Percentiles rank a stretch among this genome's conserved stretches.
These are phyloP conservation scores for Coffea eugenioides DNA, from an alignment of 257 asterid species.

Conservation along the genomic window DNA sequence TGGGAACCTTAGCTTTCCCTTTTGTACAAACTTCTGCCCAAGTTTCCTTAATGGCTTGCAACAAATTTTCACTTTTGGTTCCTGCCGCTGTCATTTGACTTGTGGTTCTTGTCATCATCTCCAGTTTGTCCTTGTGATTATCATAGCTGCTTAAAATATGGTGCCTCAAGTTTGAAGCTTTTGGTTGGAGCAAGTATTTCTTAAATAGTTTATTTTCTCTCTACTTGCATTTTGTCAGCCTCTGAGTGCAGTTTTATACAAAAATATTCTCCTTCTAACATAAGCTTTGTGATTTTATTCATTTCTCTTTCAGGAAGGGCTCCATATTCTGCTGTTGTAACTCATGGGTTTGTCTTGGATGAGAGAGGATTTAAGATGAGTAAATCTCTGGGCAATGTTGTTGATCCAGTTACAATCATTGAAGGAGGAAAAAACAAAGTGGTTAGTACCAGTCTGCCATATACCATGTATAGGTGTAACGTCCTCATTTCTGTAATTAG, in stretches of 20 bases:
- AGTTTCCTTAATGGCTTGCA: background rate
- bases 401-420: slow-evolving; percentile 81
- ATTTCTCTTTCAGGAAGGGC: slow-evolving; percentile 69
- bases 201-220: background rate
- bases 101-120: background rate
- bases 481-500: slow-evolving; percentile 9
- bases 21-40: background rate
- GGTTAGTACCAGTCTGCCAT: slow-evolving; percentile 37
- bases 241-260: slow-evolving; percentile 4
- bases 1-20: background rate
- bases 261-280: background rate
- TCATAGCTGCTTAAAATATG: background rate
- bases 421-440: slow-evolving; percentile 87
- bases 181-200: background rate
- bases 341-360: slow-evolving; percentile 96
- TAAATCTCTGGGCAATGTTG: slow-evolving; percentile 94
- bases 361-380: slow-evolving; percentile 98
- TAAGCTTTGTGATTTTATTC: slow-evolving; percentile 14
- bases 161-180: background rate
- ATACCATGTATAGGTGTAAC: background rate
- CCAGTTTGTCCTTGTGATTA: background rate
- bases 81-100: background rate
- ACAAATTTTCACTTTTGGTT: background rate
- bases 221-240: background rate
- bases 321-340: slow-evolving; percentile 78